Conservation (phyloP, 371 early-diverging fungal genomes). For the Mortierella sp. region DNA sequence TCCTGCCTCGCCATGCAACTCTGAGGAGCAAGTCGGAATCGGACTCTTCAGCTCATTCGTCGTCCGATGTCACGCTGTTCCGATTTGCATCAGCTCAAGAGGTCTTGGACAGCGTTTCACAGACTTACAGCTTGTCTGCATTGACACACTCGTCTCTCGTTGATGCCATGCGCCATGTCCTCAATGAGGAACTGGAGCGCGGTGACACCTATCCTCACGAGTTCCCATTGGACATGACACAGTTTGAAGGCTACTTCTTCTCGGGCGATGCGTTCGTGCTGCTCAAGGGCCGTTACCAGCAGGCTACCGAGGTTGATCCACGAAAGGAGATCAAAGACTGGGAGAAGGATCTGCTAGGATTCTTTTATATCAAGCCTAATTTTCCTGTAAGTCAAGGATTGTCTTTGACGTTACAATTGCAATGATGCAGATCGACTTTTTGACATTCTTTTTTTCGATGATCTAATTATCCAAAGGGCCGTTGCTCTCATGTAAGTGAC, state of each 20-base stretch:
- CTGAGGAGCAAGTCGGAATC: slow-evolving; percentile 45
- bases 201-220: slow-evolving; percentile 86
- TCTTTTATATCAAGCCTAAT: slow-evolving; percentile 84
- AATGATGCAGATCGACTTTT: not conserved
- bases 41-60: slow-evolving; percentile 32
- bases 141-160: slow-evolving; percentile 44
- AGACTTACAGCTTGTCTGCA: slow-evolving; percentile 15
- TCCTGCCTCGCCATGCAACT: slow-evolving; percentile 60
- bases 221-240: slow-evolving; percentile 54
- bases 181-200: slow-evolving; percentile 71
- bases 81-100: slow-evolving; percentile 31
- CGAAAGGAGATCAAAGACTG: slow-evolving; percentile 48
- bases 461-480: slow-evolving; percentile 39
- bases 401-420: too few species aligned
- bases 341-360: slow-evolving; percentile 65
- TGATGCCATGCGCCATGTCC: slow-evolving; percentile 60
- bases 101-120: slow-evolving; percentile 24
- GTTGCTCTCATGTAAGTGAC: slow-evolving; percentile 65
- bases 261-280: slow-evolving; percentile 68
- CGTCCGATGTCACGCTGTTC: slow-evolving; percentile 39
- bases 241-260: slow-evolving; percentile 68
- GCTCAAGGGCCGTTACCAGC: slow-evolving; percentile 26
- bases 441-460: not conserved
- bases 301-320: slow-evolving; percentile 45
- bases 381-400: slow-evolving; percentile 65